phyloP scores from a whole-genome alignment of 1,284 basidiomycete species.

The Sparassis latifolia region DNA sequence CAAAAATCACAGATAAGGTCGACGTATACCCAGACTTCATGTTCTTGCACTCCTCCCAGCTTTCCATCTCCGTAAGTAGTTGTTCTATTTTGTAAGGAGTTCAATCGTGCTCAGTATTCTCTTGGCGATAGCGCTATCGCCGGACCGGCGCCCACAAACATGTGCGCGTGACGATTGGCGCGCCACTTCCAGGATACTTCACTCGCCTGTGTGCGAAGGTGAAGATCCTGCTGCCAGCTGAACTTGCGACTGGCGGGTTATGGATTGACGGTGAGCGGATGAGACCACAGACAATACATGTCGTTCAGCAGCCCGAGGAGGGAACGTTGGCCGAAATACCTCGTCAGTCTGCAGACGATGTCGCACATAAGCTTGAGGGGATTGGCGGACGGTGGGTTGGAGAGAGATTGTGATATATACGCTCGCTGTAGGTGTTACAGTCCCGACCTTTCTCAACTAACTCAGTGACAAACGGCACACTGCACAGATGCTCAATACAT shows the following conservation, averaged over 20 bases:
- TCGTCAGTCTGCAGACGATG: neutral
- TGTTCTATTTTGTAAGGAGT: neutral
- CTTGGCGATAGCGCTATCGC: constrained; percentile 2
- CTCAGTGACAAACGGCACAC: neutral
- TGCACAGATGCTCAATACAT: too few relatives aligned
- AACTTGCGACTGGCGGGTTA: constrained; percentile 36
- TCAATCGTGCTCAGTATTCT: neutral
- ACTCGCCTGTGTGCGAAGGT: constrained; percentile 37
- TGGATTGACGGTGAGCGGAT: constrained; percentile 32
- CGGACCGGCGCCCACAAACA: constrained; percentile 27
- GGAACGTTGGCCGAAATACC: neutral
- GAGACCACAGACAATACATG: neutral
- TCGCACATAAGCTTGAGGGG: neutral
- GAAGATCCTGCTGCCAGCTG: constrained; percentile 30
- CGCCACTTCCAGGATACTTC: constrained; percentile 53
- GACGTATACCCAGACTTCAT: constrained; percentile 38
- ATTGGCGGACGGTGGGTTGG: constrained; percentile 4
- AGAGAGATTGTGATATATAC: neutral
- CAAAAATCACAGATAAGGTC: constrained; percentile 7
- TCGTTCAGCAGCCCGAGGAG: neutral
- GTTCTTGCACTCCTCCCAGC: constrained; percentile 52
- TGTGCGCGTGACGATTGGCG: constrained; percentile 40
- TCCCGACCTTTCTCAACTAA: neutral
- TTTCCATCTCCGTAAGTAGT: constrained; percentile 45
- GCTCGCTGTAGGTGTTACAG: neutral